A percentile compares a stretch with the other conserved stretches of the same genome.
These are phyloP conservation scores for Aspergillus biplanus DNA, from an alignment of 495 filamentous ascomycete species.

Conservation along the genomic window DNA sequence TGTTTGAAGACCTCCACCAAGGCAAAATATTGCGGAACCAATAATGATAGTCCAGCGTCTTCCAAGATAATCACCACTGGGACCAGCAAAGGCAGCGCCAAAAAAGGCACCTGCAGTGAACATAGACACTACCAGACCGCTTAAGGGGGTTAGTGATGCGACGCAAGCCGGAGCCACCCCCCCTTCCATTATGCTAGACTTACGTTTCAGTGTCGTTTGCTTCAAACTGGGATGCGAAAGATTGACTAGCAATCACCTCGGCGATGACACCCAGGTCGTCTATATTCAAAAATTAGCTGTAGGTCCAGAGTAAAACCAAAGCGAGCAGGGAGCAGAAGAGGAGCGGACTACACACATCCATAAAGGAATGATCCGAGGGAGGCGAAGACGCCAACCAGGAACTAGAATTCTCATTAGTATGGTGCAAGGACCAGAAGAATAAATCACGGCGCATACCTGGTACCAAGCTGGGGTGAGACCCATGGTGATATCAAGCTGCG, in stretches of 20 bases:
- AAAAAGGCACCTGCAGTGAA: slow-evolving; percentile 60
- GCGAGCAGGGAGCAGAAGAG: slow-evolving; percentile 24
- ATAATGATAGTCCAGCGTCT: slow-evolving; percentile 48
- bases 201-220: slow-evolving; percentile 59
- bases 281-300: slow-evolving; percentile 20
- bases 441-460: slow-evolving; percentile 43
- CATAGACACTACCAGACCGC: slow-evolving; percentile 68
- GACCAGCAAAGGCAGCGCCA: slow-evolving; percentile 43
- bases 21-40: slow-evolving; percentile 46
- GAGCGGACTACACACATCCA: slow-evolving; percentile 45
- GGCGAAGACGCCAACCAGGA: slow-evolving; percentile 65
- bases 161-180: not conserved
- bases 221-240: slow-evolving; percentile 55
- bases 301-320: slow-evolving; percentile 1
- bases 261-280: slow-evolving; percentile 63
- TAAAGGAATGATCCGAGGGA: slow-evolving; percentile 64
- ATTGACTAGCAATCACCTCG: slow-evolving; percentile 56
- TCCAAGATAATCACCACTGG: slow-evolving; percentile 44
- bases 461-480: slow-evolving; percentile 59
- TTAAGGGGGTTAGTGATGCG: slow-evolving; percentile 23
- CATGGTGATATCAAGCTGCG: slow-evolving; percentile 38
- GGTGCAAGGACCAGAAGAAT: not conserved
- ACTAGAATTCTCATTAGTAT: slow-evolving; percentile 41
- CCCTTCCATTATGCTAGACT: slow-evolving; percentile 22
- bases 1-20: slow-evolving; percentile 49